phyloP scores from a whole-genome alignment of 805 yeast genomes.

The Metschnikowia hibisci region DNA sequence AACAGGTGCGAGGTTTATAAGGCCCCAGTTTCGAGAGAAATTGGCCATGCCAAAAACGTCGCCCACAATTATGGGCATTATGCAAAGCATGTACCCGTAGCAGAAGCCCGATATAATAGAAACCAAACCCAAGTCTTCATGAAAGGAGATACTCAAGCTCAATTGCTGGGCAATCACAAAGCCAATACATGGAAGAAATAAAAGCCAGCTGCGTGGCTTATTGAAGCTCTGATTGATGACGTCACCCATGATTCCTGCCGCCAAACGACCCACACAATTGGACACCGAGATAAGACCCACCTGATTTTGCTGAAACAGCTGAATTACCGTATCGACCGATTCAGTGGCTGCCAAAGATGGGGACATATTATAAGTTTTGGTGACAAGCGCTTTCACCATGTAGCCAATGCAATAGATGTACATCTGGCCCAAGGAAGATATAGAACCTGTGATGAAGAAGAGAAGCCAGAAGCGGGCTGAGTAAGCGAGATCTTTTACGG shows the following conservation, averaged over 20 bases:
- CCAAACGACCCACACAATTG: conserved; percentile 62
- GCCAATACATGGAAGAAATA: conserved; percentile 49
- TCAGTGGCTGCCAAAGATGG: conserved; percentile 4
- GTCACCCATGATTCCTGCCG: conserved; percentile 65
- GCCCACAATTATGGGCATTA: conserved; percentile 71
- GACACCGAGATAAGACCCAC: conserved; percentile 68
- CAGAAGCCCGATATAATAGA: conserved; percentile 64
- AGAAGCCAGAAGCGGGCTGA: conserved; percentile 37
- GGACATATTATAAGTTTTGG: conserved; percentile 10
- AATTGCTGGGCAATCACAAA: conserved; percentile 48
- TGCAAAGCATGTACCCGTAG: conserved; percentile 70
- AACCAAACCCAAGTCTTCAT: conserved; percentile 41
- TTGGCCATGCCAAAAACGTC: conserved; percentile 67
- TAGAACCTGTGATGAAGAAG: conserved; percentile 33
- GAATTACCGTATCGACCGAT: conserved; percentile 35
- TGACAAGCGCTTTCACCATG: conserved; percentile 39
- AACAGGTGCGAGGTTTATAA: conserved; percentile 63
- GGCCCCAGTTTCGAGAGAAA: conserved; percentile 73
- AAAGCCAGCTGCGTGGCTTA: conserved; percentile 49
- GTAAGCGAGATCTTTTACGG: conserved; percentile 14
- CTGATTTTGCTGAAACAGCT: conserved; percentile 61
- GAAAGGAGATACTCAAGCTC: conserved; percentile 34
- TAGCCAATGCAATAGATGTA: conserved; percentile 45
- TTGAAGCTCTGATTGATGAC: conserved; percentile 43
- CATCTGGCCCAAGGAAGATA: conserved; percentile 45